Conservation (phyloP, 768 basidiomycete genomes). For the Suillus lakei region DNA sequence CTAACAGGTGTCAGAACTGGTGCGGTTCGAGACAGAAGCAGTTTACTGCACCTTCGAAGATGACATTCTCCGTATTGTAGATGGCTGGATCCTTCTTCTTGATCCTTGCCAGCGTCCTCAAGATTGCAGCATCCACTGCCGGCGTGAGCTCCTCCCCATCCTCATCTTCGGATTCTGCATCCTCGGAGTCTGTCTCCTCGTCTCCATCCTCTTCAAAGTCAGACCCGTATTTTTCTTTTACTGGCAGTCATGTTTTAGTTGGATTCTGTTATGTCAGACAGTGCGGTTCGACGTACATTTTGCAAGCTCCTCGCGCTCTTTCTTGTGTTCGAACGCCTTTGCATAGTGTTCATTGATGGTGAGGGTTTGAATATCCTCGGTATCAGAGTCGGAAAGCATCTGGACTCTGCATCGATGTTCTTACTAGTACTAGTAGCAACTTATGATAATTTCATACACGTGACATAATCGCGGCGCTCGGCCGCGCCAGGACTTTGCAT, state of each 20-base stretch:
- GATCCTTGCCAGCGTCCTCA: constrained; percentile 87
- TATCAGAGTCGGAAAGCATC: constrained; percentile 57
- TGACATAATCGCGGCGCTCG: no score
- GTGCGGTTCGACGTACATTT: constrained; percentile 56
- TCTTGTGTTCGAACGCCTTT: constrained; percentile 81
- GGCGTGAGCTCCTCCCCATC: constrained; percentile 95
- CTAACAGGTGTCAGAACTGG: constrained; percentile 38
- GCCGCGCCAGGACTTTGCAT: no score
- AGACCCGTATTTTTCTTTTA: constrained; percentile 88
- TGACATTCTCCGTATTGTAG: constrained; percentile 68
- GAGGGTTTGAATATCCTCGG: constrained; percentile 49
- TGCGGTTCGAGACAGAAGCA: constrained; percentile 2
- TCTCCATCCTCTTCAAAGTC: constrained; percentile 58
- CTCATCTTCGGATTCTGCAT: constrained; percentile 87
- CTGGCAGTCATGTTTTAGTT: constrained; percentile 38
- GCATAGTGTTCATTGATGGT: constrained; percentile 80
- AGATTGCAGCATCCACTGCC: constrained; percentile 90
- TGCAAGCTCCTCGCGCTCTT: constrained; percentile 84
- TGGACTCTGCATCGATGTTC: no score
- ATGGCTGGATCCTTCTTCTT: constrained; percentile 83
- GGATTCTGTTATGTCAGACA: not conserved
- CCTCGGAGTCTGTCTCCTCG: constrained; percentile 67
- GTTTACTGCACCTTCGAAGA: constrained; percentile 74
- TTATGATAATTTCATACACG: no score
- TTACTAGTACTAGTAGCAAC: no score